A percentile compares a stretch with the other conserved stretches of the same genome.
These are phyloP conservation scores for Calonectria honghensis DNA, from an alignment of 2,329 filamentous ascomycete genomes.

Conservation along the genomic window DNA sequence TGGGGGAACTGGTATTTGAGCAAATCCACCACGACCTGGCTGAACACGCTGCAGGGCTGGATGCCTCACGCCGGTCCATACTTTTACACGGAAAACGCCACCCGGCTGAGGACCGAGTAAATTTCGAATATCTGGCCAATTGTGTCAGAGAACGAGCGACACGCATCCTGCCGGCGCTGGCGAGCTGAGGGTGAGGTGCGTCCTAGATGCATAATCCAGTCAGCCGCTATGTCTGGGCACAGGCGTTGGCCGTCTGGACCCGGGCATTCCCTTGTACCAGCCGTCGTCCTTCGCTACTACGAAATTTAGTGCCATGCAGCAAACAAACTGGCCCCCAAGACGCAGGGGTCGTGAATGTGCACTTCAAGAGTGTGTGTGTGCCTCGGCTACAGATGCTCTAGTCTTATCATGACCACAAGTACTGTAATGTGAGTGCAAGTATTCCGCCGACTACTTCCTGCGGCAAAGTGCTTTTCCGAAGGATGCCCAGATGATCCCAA, in stretches of 20 bases:
- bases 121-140: neutral
- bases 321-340: neutral
- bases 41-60: neutral
- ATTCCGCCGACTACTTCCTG: neutral
- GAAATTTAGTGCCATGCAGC: neutral
- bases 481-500: neutral
- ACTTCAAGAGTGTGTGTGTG: neutral
- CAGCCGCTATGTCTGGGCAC: neutral
- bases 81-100: neutral
- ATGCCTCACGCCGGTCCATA: neutral
- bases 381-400: neutral
- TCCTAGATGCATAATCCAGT: constrained; percentile 4
- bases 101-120: neutral
- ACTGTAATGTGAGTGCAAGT: neutral
- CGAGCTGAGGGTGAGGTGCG: neutral
- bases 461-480: neutral
- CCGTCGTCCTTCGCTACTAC: neutral
- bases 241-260: neutral
- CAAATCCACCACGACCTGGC: neutral
- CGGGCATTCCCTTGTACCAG: neutral
- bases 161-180: neutral
- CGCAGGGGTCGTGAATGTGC: neutral
- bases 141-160: neutral
- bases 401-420: neutral
- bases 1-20: neutral